Evolutionary conservation across 306 rosid genomes (phyloP).

Genomic region (Gastrolobium bilobum): DNA sequence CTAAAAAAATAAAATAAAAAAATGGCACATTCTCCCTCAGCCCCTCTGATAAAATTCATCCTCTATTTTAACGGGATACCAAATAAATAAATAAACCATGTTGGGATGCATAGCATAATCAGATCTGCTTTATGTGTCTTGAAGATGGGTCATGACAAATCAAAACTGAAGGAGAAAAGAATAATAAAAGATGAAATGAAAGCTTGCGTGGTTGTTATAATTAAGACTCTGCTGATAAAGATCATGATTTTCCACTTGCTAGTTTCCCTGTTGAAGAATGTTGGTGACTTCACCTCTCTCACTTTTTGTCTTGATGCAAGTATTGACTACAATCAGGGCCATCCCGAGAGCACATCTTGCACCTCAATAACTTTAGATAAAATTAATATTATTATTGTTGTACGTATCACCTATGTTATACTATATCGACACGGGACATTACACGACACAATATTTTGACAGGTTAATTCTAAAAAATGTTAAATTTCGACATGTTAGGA

Average conservation of each 20-base stretch:
- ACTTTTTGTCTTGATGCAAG: constrained; percentile 47
- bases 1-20: no score
- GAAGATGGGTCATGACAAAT: constrained; percentile 32
- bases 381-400: constrained; percentile 36
- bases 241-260: not conserved
- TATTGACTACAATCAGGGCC: constrained; percentile 37
- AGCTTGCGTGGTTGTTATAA: not conserved
- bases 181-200: constrained; percentile 21
- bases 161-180: constrained; percentile 2
- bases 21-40: not conserved
- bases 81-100: constrained; percentile 15
- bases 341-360: constrained; percentile 21
- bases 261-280: constrained; percentile 40
- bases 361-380: constrained; percentile 42
- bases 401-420: not conserved
- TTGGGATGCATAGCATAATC: constrained; percentile 8
- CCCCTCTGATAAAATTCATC: not conserved
- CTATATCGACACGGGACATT: no score
- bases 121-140: constrained; percentile 14
- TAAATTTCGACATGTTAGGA: no score
- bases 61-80: constrained; percentile 6
- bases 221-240: constrained; percentile 1
- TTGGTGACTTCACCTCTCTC: constrained; percentile 42
- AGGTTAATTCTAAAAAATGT: no score
- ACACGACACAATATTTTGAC: no score